Evolutionary conservation across 2,329 filamentous ascomycete species (phyloP), one percentile per base, ranked within the genome.

Genomic region (Fusarium fujikuroi): DNA sequence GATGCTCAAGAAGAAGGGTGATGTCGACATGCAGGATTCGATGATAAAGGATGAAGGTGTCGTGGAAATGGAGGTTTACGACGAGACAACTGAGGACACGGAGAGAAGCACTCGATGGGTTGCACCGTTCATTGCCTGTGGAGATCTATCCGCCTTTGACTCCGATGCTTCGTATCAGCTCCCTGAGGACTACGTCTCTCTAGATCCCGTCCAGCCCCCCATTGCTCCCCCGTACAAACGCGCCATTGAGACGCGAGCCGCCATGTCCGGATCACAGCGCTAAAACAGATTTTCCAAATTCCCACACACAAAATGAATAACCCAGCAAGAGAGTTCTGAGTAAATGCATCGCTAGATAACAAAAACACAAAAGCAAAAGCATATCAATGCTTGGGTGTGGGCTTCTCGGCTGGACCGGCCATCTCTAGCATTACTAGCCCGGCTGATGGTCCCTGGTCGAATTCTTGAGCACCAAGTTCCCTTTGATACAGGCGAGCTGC

Each of bases 201-300:
- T 98, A 54, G 95, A 98, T 80, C 96, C 96, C 1, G 90, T 99
- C 37, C 96, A 98, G 81, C 95, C 95, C 34, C 96, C 96, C 1
- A 99, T 96, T 40, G 96, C 96, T 15, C 96, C 96, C 18, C 96
- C 96, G 1, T 99, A 99, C 80, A 97, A 95, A 81, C 90, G 92
- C 63, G 96, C 96, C 18, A 84, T 99, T 68, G 95, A 98, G 81
- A 88, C 96, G 76, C 79, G 82, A 64, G 80, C 81, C 65, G 79
- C 80, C 65, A 72, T 80, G 75, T 81, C 81, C 54, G 79, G 77
- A 64, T 69, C 77, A 56, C 74, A 76, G 68, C 77, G 77, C 59
- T 78, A 77, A 73, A 73, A 63, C 43, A 59, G 49, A 67, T 39
- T 54, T 54, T 54, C 34, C 62, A 57, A 75, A 73, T 36, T 47